Evolutionary conservation across 495 filamentous ascomycete species (phyloP).

Genomic region (Tetracladium marchalianum): DNA sequence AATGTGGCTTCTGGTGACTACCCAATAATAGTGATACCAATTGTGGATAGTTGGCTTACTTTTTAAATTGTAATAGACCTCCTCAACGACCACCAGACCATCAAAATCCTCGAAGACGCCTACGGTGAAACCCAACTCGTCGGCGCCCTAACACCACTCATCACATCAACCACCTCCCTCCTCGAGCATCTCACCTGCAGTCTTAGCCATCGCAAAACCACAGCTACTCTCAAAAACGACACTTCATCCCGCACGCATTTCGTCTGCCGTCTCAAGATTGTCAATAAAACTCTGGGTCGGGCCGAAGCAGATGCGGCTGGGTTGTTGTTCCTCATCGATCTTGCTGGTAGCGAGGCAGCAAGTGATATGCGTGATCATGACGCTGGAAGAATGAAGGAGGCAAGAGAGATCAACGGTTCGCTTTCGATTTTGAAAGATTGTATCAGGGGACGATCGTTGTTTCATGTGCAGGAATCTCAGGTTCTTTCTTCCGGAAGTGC

Average conservation of each 20-base stretch:
- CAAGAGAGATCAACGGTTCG: conserved; percentile 35
- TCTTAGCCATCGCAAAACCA: conserved; percentile 3
- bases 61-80: conserved; percentile 15
- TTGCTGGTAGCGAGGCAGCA: conserved; percentile 34
- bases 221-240: conserved; percentile 30
- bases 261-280: conserved; percentile 35
- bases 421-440: conserved; percentile 32
- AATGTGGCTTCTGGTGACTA: conserved; percentile 18
- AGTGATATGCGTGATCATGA: conserved; percentile 23
- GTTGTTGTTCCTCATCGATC: conserved; percentile 34
- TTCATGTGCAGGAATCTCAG: background rate
- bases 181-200: no score
- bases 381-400: conserved; percentile 28
- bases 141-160: conserved; percentile 4
- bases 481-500: background rate
- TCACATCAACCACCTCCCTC: no score
- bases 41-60: background rate
- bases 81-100: conserved; percentile 13
- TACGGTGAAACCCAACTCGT: conserved; percentile 24
- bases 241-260: conserved; percentile 37
- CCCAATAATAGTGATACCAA: background rate
- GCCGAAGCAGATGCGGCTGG: conserved; percentile 10
- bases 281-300: conserved; percentile 16
- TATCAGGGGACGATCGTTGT: conserved; percentile 21
- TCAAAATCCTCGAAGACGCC: conserved; percentile 24